Base-by-base conservation (phyloP, 176 grass and related monocot species). In the Pontederia crassipes region DNA sequence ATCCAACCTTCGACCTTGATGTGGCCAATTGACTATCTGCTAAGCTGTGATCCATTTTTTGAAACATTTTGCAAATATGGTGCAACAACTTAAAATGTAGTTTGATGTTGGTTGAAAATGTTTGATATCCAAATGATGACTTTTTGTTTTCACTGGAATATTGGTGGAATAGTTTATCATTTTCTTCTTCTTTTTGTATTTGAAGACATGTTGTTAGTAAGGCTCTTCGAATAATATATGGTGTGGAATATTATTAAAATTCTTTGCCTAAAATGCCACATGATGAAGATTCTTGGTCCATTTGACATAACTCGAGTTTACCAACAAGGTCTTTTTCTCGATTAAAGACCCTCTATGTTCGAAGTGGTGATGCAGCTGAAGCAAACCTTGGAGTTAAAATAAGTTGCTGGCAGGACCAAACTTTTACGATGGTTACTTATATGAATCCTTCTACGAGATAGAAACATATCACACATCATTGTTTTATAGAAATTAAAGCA, bases 221-320 rank as follows among this genome's bases (percentile, higher is more conserved):
- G 65, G 73, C 79, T 61, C 77, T 98, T 55, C 85, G 73, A 83
- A 98, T 72, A 70, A 98, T 86, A 82, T 98, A 93, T 70, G 75
- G 81, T 48, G 24, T 93, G 65, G 77, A 81, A 68, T 56, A 75
- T 75, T 71, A 81, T 79, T 68, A 77, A 60, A 61, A 85, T 65
- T 72, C 68, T 71, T 61, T 86, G 72, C 80, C 78, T 49, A 70
- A 9, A 65, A 98, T 98, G 94, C 79, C 84, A 62, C 79, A 79
- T 81, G 79, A 80, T 68, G 81, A 78, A 57, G 67, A 79, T 65
- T 86, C 87, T 8, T 98, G 94, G 94, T 88, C 94, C 62, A 76
- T 93, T 48, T 93, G 89, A 88, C 85, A 93, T 79, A 98, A 85
- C 64, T 98, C 88, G 94, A 77, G 76, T 83, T 63, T 98, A 62